Evolutionary conservation across 345 rosid genomes (phyloP).

Genomic region (Linum trigynum): DNA sequence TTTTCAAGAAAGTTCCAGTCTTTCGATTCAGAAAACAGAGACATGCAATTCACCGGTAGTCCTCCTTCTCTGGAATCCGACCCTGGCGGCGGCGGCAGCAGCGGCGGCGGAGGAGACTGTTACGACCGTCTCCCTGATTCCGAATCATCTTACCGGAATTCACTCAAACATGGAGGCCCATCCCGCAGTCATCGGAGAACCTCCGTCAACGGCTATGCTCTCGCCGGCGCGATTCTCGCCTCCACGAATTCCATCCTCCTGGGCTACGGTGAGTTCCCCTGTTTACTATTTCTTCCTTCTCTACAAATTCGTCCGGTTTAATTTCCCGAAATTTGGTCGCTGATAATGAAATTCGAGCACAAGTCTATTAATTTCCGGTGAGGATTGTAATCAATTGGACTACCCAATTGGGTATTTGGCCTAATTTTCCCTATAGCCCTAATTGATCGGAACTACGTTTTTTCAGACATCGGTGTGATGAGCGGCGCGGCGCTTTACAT

Average conservation of each 20-base stretch:
- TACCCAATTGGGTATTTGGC: too few relatives aligned
- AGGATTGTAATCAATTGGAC: too few relatives aligned
- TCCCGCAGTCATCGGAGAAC: constrained; percentile 1
- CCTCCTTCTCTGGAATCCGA: constrained; percentile 14
- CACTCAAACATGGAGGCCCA: neutral
- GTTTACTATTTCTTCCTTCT: neutral
- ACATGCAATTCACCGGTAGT: too few relatives aligned
- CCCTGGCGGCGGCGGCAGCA: neutral
- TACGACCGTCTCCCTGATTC: constrained; percentile 22
- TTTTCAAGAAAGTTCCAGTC: constrained; percentile 8
- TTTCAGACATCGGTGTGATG: constrained; percentile 54
- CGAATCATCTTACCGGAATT: constrained; percentile 7
- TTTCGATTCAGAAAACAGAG: constrained; percentile 14
- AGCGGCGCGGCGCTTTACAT: constrained; percentile 55
- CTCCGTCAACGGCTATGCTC: constrained; percentile 41
- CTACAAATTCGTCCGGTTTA: too few relatives aligned
- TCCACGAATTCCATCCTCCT: constrained; percentile 59
- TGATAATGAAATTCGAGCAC: too few relatives aligned
- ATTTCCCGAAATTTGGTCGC: too few relatives aligned
- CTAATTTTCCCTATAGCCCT: too few relatives aligned
- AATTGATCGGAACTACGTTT: too few relatives aligned
- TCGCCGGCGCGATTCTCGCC: constrained; percentile 56
- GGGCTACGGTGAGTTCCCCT: constrained; percentile 55
- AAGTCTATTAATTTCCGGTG: too few relatives aligned
- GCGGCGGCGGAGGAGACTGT: neutral